Percentiles rank a stretch among this genome's conserved stretches.
Conservation (phyloP, 768 basidiomycete genomes). For the Lactarius quietus region DNA sequence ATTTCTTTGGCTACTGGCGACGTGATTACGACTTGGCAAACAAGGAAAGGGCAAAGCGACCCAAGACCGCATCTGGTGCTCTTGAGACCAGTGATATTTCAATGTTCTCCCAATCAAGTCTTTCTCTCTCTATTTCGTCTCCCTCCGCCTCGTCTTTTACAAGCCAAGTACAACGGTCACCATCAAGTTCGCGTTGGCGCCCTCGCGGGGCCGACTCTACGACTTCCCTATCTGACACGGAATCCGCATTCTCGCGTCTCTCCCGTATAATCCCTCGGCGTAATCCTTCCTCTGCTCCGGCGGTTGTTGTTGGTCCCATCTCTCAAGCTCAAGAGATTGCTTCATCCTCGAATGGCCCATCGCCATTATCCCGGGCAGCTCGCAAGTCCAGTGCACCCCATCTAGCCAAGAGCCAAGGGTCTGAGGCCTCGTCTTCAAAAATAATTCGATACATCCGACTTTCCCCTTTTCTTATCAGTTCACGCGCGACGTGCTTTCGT, state of each 20-base stretch:
- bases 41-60: constrained; percentile 34
- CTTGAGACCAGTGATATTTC: constrained; percentile 45
- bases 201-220: constrained; percentile 1
- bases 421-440: no score
- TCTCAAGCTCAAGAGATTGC: constrained; percentile 2
- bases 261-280: neutral
- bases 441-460: constrained; percentile 23
- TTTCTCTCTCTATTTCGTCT: constrained; percentile 32
- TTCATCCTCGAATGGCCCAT: constrained; percentile 2
- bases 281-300: constrained; percentile 14
- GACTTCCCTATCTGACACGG: constrained; percentile 7
- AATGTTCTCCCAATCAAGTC: constrained; percentile 50
- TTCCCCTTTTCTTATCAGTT: constrained; percentile 25
- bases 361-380: neutral
- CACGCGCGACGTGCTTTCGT: constrained; percentile 20
- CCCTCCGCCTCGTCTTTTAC: constrained; percentile 23
- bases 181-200: neutral
- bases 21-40: constrained; percentile 60
- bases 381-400: neutral
- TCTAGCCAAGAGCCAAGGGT: neutral
- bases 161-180: constrained; percentile 1
- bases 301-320: neutral
- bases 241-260: constrained; percentile 1
- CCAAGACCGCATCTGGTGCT: constrained; percentile 25
- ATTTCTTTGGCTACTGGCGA: constrained; percentile 80